Base-by-base conservation (phyloP, 768 basidiomycete genomes). In the Phaffia tasmanica region DNA sequence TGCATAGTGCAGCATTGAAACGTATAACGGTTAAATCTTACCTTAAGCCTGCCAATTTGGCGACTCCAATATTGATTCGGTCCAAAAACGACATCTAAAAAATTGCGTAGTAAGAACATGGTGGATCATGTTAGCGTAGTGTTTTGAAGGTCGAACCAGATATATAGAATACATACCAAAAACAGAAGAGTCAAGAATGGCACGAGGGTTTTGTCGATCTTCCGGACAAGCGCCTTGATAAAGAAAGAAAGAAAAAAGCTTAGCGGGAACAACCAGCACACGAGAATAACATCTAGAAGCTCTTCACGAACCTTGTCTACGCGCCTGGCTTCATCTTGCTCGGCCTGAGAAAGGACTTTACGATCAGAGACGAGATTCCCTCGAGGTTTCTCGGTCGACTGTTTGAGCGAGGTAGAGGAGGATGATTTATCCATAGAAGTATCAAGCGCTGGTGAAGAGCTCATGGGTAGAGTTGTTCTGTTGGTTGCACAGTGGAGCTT, bases 31-130 rank as follows among this genome's bases (percentile, higher is more conserved):
- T 42, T 42, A 42, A 5, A 5, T 4, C 11, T 42, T 42, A 42
- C 35, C 35, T 42, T 42, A 74, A 49, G 21, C 59, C 57, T 49
- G 55, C 51, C 46, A 70, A 46, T 63, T 59, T 70, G 48, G 71
- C 71, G 46, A 70, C 67, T 4, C 71, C 71, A 27, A 72, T 70
- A 54, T 70, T 70, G 67, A 68, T 63, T 21, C 71, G 66, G 56
- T 70, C 67, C 2, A 35, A 74, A 0, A 75, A 77, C 0, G 79
- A 76, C 9, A 79, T 72, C 68, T 80, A 81, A 19, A 80, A 75
- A 53, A 77, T 67, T 2, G 62, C 76, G 76, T 11, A 77, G 70
- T 8, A 3, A 60, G 48, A 76, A 69, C 42, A 42, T 21, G 47
- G 46, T 6, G 16, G 15, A 25, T 19, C 14, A 50, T 42, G 9